Evolutionary conservation across 1,284 basidiomycete species (phyloP).

Genomic region (Inonotus obliquus): DNA sequence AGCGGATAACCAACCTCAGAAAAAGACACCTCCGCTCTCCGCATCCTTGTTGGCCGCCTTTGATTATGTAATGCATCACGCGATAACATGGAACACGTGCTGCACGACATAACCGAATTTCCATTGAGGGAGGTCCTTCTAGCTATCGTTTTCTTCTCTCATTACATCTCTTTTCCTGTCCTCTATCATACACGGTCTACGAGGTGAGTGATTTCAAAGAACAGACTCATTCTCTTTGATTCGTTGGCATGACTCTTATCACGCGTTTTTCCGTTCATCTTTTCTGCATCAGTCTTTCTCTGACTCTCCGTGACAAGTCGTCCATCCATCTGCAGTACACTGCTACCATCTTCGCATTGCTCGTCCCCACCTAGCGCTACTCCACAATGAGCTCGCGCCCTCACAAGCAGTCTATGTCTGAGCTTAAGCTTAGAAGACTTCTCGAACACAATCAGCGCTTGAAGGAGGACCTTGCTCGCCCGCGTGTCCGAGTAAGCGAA

Average conservation of each 20-base stretch:
- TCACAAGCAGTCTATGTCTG: constrained; percentile 86
- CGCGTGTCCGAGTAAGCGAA: constrained; percentile 86
- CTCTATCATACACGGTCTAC: background rate
- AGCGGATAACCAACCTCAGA: background rate
- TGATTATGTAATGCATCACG: background rate
- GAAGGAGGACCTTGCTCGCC: constrained; percentile 84
- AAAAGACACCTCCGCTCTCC: background rate
- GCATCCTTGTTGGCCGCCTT: too few relatives aligned
- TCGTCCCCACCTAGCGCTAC: background rate
- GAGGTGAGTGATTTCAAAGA: background rate
- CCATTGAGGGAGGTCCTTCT: background rate
- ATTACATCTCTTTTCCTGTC: background rate
- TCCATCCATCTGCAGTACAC: constrained; percentile 1
- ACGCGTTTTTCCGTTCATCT: background rate
- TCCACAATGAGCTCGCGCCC: constrained; percentile 32
- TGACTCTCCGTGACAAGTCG: background rate
- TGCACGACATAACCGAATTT: background rate
- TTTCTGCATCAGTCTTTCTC: background rate
- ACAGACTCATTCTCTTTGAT: background rate
- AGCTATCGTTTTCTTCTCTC: background rate
- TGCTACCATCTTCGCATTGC: background rate
- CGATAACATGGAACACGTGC: background rate
- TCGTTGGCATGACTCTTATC: background rate
- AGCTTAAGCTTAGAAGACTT: constrained; percentile 91
- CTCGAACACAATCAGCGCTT: constrained; percentile 92